Base-by-base conservation (phyloP, 75 land plant species). In the Adiantum capillusveneris region DNA sequence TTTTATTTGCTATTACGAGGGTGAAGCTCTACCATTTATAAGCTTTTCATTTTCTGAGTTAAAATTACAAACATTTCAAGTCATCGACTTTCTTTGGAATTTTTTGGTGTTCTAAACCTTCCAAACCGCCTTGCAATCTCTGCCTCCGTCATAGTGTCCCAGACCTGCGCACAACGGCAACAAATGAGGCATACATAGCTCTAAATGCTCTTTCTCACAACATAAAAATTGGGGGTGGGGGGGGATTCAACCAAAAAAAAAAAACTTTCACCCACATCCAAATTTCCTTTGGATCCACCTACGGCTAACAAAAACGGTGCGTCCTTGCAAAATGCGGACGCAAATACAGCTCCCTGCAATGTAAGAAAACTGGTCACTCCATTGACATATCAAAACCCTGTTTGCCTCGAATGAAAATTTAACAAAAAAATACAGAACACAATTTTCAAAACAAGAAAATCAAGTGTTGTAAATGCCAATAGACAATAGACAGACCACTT, bases 211-310 rank as follows among this genome's bases (percentile, higher is more conserved):
- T 18, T 26, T 16, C 11, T 43, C n/a, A 58, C 20, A 59, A 18
- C 14, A 11, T 20, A n/a, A n/a, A n/a, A n/a, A 22, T 37, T 7
- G 26, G 27, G 45, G 52, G 37, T n/a, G 12, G 17, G 50, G 56
- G 17, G 30, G 20, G 22, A 24, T 11, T 37, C 27, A 29, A 37
- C 25, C 9, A 2, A 11, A 53, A 29, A 6, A 9, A 30, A 24
- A 25, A 31, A 16, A 9, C 14, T 1, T 1, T 1, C 19, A 13
- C 84, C 85, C 50, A 85, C 98, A 57, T 81, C 43, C 56, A 89
- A 36, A 43, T 44, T 83, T 28, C 96, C 98, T 56, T 83, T 89
- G 39, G 87, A 74, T 44, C 98, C 98, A 63, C 98, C 98, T 53
- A 80, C 65, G 9, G 91, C 98, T 29, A 94, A 73, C 67, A 83